Conservation (phyloP, 2,329 filamentous ascomycete genomes). For the Dothiorella sarmentorum region DNA sequence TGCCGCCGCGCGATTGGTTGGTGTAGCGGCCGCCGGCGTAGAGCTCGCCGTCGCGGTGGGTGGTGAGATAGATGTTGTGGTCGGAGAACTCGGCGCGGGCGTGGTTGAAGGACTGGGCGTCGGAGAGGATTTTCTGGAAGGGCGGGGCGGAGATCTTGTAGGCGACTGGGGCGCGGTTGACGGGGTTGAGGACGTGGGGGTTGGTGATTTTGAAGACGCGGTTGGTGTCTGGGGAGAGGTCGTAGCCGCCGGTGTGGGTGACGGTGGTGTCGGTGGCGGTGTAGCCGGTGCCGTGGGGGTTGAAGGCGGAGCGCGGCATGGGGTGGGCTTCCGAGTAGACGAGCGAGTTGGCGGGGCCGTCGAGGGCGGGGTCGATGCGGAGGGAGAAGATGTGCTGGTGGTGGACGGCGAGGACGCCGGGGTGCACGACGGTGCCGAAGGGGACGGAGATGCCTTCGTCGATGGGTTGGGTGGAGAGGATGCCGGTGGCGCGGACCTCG, state of each 20-base stretch:
- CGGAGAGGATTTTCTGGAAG: conserved; percentile 51
- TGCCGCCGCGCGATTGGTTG: conserved; percentile 55
- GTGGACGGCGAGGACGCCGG: conserved; percentile 64
- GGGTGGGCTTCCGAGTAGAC: conserved; percentile 55
- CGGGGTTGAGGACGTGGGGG: conserved; percentile 40
- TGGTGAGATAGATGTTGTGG: conserved; percentile 57
- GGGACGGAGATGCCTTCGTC: conserved; percentile 62
- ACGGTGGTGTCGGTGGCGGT: conserved; percentile 46
- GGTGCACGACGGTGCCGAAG: conserved; percentile 66
- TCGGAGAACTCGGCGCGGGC: conserved; percentile 58
- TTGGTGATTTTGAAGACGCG: conserved; percentile 51
- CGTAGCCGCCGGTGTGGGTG: conserved; percentile 49
- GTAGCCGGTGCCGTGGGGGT: conserved; percentile 55
- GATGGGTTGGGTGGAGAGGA: conserved; percentile 64
- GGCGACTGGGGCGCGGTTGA: conserved; percentile 48
- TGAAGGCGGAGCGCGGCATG: conserved; percentile 55
- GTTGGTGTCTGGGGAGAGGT: conserved; percentile 45
- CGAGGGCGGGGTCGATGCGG: conserved; percentile 47
- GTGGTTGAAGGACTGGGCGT: conserved; percentile 53
- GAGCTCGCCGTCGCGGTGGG: conserved; percentile 56
- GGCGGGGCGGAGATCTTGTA: conserved; percentile 50
- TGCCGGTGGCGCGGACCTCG: conserved; percentile 66
- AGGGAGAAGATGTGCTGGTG: conserved; percentile 73
- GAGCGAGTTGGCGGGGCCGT: conserved; percentile 45
- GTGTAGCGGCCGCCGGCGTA: conserved; percentile 60